A percentile compares a stretch with the other conserved stretches of the same genome.
These are phyloP conservation scores for Thelephora terrestris DNA, from an alignment of 1,284 basidiomycete species.

Conservation along the genomic window DNA sequence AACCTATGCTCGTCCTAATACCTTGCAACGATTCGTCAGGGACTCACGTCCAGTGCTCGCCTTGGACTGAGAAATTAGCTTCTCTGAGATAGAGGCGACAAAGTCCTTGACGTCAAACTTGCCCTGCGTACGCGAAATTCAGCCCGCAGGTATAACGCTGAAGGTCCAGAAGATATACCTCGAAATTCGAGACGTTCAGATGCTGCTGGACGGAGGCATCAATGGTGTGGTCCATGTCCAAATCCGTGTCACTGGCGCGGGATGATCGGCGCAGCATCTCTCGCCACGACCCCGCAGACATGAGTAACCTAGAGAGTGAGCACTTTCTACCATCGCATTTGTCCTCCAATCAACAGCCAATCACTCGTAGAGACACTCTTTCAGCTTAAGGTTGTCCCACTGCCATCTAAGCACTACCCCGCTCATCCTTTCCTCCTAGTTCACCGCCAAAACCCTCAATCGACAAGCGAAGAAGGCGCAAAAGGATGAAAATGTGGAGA, in stretches of 20 bases:
- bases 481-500: slow-evolving; percentile 86
- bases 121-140: slow-evolving; percentile 35
- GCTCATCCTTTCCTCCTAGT: slow-evolving; percentile 37
- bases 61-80: slow-evolving; percentile 77
- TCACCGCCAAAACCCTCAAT: slow-evolving; percentile 89
- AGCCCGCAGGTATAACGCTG: background rate
- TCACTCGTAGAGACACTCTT: slow-evolving; percentile 75
- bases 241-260: background rate
- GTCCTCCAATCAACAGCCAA: slow-evolving; percentile 16
- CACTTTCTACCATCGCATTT: background rate
- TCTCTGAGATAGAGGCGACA: slow-evolving; percentile 77
- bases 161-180: slow-evolving; percentile 12
- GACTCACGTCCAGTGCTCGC: slow-evolving; percentile 72
- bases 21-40: background rate
- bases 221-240: background rate
- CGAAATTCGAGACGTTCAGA: slow-evolving; percentile 21
- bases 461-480: slow-evolving; percentile 93
- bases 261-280: too few relatives aligned
- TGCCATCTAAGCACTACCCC: background rate
- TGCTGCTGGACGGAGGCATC: slow-evolving; percentile 21
- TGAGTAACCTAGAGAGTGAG: slow-evolving; percentile 90
- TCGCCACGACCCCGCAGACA: slow-evolving; percentile 21
- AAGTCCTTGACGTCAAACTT: slow-evolving; percentile 92
- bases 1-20: background rate
- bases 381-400: slow-evolving; percentile 71